Base-by-base conservation (phyloP, 2,329 filamentous ascomycete genomes). In the Grosmannia huntii region DNA sequence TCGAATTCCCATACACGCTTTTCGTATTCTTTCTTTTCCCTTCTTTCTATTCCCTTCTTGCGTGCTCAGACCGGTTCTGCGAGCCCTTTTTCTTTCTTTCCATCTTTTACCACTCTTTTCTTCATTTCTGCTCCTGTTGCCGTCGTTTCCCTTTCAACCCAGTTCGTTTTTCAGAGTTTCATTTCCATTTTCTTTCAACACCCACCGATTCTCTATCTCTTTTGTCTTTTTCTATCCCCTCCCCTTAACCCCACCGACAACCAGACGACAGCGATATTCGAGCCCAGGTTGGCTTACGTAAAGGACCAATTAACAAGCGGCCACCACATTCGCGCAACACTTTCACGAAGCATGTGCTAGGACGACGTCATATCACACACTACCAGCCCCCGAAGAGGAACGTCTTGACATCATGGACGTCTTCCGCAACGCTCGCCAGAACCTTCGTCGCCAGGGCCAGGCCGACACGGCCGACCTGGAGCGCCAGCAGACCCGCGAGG, bases 381-480 rank as follows among this genome's bases (percentile, higher is more conserved):
- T 10, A 51, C 49, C 12, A 19, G 23, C 16, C 16, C 49, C 16
- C 16, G 12, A n/a, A 19, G 16, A 53, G 5, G 21, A 36, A 10
- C 6, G 2, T 28, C 14, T 14, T 10, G 48, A 50, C 36, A 55
- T 25, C 44, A 64, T 64, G 63, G 58, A 62, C 31, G 44, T 61
- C 53, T 57, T 64, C 46, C 60, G 62, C 49, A 63, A 59, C 46
- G 63, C 60, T 4, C 62, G 62, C 25, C 60, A 61, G 14, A 61
- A 62, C 44, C 58, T 64, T 31, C 60, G 60, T 41, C 59, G 61
- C 7, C 61, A 62, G 50, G 59, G 58, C 25, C 58, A 59, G 56
- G 33, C 25, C 52, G 62, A 60, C 4, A 54, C 54, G n/a, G 55
- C 56, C 53, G 66, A 68, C 60, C 57, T 67, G 33, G 65, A 67